These are phyloP conservation scores for Tephrocybe rancida DNA, from an alignment of 768 basidiomycete genomes.

Conservation along the genomic window DNA sequence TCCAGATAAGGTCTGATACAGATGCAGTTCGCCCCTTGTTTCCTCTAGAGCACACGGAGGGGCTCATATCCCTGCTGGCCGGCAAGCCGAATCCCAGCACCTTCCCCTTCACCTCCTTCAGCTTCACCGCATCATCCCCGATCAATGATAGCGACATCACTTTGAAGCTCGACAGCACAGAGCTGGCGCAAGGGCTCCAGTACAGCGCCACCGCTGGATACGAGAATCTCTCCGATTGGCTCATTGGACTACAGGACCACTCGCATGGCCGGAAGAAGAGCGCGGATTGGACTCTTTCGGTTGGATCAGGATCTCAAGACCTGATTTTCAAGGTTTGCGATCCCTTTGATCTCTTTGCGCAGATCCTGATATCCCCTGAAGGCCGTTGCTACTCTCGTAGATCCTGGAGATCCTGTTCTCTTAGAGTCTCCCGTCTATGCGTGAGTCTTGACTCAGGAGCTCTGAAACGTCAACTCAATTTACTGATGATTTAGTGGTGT, in stretches of 20 bases:
- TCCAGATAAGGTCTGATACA: slow-evolving; percentile 2
- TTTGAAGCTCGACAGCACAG: slow-evolving; percentile 56
- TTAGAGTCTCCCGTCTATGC: slow-evolving; percentile 80
- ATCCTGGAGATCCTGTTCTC: slow-evolving; percentile 78
- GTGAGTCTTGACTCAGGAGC: no score
- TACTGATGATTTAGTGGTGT: slow-evolving; percentile 46
- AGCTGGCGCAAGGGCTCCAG: slow-evolving; percentile 73
- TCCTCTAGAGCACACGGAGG: slow-evolving; percentile 78
- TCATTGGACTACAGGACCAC: slow-evolving; percentile 68
- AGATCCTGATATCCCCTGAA: slow-evolving; percentile 27
- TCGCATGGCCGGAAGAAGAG: slow-evolving; percentile 63
- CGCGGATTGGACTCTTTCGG: slow-evolving; percentile 74
- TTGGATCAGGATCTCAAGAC: slow-evolving; percentile 88
- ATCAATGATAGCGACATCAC: slow-evolving; percentile 39
- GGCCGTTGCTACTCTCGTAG: slow-evolving; percentile 69
- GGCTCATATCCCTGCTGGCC: slow-evolving; percentile 80
- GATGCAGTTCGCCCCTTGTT: slow-evolving; percentile 67
- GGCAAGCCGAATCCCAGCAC: slow-evolving; percentile 91
- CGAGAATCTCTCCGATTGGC: slow-evolving; percentile 65
- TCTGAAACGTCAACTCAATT: neutral
- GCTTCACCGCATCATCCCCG: slow-evolving; percentile 60
- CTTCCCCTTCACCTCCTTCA: slow-evolving; percentile 88
- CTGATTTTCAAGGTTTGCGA: no score
- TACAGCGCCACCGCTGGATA: slow-evolving; percentile 76
- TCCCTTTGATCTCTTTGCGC: neutral